phyloP scores from a whole-genome alignment of 768 basidiomycete genomes.

The Sporobolomyces roseus region DNA sequence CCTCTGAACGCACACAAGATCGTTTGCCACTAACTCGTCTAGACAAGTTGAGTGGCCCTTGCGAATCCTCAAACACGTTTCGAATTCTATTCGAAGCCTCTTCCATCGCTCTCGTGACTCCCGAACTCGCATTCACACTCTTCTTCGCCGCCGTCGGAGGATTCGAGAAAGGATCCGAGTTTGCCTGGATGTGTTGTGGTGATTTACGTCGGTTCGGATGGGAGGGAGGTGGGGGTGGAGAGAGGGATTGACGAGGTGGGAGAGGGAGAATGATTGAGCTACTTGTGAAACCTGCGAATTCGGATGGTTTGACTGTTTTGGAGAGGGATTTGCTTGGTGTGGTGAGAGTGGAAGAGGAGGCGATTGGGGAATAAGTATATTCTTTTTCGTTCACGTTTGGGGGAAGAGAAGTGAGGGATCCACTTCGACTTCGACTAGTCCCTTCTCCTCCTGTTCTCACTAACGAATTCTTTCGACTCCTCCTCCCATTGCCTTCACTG shows the following conservation, averaged over 20 bases:
- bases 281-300: background rate
- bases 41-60: no score
- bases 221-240: background rate
- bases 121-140: background rate
- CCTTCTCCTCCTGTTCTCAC: background rate
- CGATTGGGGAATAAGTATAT: background rate
- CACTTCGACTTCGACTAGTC: slow-evolving; percentile 5
- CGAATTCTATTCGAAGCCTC: no score
- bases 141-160: background rate
- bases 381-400: background rate
- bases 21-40: background rate
- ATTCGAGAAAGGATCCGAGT: background rate
- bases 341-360: background rate
- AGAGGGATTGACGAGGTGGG: background rate
- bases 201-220: slow-evolving; percentile 1
- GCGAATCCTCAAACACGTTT: no score
- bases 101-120: background rate
- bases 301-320: background rate
- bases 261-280: background rate
- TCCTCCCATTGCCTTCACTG: background rate
- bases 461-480: background rate
- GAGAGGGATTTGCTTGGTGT: background rate
- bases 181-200: background rate
- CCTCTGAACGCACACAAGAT: background rate
- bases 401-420: background rate